These are phyloP conservation scores for Arachnomyces sp. DNA, from an alignment of 2,329 filamentous ascomycete species.

Conservation along the genomic window DNA sequence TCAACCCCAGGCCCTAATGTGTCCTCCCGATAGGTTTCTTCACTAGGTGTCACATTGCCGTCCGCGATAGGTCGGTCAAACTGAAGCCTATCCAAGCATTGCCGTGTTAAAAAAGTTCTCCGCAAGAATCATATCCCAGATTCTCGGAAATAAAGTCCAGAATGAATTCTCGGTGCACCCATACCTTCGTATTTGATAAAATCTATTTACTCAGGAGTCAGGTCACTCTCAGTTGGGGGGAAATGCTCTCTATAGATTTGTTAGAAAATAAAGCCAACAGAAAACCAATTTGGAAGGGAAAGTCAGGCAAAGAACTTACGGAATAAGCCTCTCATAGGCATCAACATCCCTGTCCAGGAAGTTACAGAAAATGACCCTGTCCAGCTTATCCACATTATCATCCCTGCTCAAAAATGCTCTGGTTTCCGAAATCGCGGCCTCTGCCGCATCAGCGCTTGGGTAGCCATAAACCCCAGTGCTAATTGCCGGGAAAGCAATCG, in stretches of 20 bases:
- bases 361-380: constrained; percentile 74
- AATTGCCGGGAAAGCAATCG: constrained; percentile 72
- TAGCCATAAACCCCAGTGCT: constrained; percentile 91
- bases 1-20: too few relatives aligned
- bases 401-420: constrained; percentile 44
- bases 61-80: too few relatives aligned
- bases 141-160: too few relatives aligned
- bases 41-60: too few relatives aligned
- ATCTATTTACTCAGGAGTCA: constrained; percentile 11
- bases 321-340: constrained; percentile 61
- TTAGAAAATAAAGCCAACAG: not conserved
- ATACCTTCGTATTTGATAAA: constrained; percentile 6
- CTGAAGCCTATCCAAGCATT: too few relatives aligned
- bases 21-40: too few relatives aligned
- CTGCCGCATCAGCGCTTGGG: constrained; percentile 63
- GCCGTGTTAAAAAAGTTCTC: too few relatives aligned
- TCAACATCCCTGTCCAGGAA: constrained; percentile 69
- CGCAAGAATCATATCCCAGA: too few relatives aligned
- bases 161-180: too few relatives aligned
- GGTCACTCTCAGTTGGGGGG: constrained; percentile 36
- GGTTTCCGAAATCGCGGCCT: constrained; percentile 58
- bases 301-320: constrained; percentile 50
- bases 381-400: constrained; percentile 41
- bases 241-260: constrained; percentile 37
- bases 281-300: not conserved